phyloP scores from a whole-genome alignment of 108 stramenopile species.

The Parietichytrium sp. region DNA sequence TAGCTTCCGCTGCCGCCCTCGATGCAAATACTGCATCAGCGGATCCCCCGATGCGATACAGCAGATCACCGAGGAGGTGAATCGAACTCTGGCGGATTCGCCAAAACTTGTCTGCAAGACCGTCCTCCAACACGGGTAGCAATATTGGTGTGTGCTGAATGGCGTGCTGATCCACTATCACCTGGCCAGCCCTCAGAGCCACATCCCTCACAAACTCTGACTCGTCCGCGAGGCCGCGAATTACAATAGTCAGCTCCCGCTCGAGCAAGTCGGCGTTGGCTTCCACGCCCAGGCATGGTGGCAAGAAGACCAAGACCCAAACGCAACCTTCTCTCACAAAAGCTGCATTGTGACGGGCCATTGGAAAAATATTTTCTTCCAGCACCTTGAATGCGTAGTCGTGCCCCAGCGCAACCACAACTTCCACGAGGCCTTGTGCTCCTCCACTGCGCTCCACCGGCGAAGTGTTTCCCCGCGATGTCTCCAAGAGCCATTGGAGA shows the following conservation, averaged over 20 bases:
- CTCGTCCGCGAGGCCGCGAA: conserved; percentile 92
- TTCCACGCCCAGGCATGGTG: conserved; percentile 70
- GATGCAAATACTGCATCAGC: conserved; percentile 42
- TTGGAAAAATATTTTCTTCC: conserved; percentile 80
- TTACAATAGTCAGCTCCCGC: conserved; percentile 79
- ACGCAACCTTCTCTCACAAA: conserved; percentile 84
- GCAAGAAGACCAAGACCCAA: conserved; percentile 98
- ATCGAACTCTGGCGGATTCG: conserved; percentile 89
- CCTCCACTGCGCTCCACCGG: conserved; percentile 93
- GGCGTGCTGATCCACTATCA: conserved; percentile 85
- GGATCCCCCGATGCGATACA: conserved; percentile 89
- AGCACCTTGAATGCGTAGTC: conserved; percentile 68
- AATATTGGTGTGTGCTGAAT: conserved; percentile 83
- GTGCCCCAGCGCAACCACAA: conserved; percentile 77
- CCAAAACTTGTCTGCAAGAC: conserved; percentile 83
- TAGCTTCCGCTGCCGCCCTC: conserved; percentile 43
- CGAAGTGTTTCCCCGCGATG: conserved; percentile 70
- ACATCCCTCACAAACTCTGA: conserved; percentile 87
- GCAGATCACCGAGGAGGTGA: conserved; percentile 87
- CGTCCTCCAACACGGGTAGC: conserved; percentile 84
- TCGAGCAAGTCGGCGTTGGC: background rate
- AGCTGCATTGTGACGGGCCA: conserved; percentile 69
- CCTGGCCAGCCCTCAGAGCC: conserved; percentile 89
- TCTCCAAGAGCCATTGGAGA: conserved; percentile 87
- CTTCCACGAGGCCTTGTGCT: conserved; percentile 90